phyloP scores from a whole-genome alignment of 371 early-diverging fungal genomes.

The Dichotomocladium elegans region DNA sequence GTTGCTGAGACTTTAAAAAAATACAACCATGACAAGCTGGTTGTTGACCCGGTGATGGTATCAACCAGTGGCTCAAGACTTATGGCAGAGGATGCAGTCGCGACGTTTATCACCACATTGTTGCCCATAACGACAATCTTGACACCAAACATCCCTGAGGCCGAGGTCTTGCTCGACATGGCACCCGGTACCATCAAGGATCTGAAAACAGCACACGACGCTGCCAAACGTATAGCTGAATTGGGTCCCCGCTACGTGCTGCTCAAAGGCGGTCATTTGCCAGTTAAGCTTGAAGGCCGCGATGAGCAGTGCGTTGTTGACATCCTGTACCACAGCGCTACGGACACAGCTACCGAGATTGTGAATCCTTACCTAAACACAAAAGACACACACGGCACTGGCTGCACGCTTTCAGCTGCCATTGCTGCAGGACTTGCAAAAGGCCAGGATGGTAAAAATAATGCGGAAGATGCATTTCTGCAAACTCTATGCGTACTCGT shows the following conservation, averaged over 20 bases:
- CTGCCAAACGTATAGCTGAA: slow-evolving; percentile 45
- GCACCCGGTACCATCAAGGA: slow-evolving; percentile 34
- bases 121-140: slow-evolving; percentile 69
- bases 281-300: slow-evolving; percentile 30
- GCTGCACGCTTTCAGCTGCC: slow-evolving; percentile 83
- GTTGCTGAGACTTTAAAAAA: slow-evolving; percentile 47
- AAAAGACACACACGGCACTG: slow-evolving; percentile 80
- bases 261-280: slow-evolving; percentile 82
- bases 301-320: slow-evolving; percentile 51
- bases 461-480: not conserved
- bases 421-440: slow-evolving; percentile 70
- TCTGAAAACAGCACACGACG: slow-evolving; percentile 48
- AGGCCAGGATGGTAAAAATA: slow-evolving; percentile 43
- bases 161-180: slow-evolving; percentile 53
- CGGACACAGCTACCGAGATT: slow-evolving; percentile 39
- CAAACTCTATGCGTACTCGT: not conserved
- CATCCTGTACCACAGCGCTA: slow-evolving; percentile 52
- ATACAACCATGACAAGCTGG: slow-evolving; percentile 38
- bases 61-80: slow-evolving; percentile 70
- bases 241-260: slow-evolving; percentile 58
- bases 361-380: slow-evolving; percentile 56
- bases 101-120: slow-evolving; percentile 46
- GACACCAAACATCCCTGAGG: slow-evolving; percentile 84
- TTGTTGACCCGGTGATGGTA: slow-evolving; percentile 88
- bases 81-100: slow-evolving; percentile 59